Evolutionary conservation across 495 filamentous ascomycete genomes (phyloP).

Genomic region (Pyronema omphalodes): DNA sequence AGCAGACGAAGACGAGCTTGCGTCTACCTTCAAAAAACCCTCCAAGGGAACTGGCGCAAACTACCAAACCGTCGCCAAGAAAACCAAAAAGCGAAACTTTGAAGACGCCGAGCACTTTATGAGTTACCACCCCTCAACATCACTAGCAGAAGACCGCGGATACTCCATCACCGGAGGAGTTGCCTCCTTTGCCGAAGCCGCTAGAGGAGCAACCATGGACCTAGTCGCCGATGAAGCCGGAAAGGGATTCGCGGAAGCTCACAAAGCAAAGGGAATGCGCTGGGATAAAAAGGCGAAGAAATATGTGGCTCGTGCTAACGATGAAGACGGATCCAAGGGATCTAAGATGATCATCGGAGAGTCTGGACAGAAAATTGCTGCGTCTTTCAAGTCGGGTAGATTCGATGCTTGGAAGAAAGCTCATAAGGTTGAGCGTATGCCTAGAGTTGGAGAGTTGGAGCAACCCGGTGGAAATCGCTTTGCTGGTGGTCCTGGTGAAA

Average conservation of each 20-base stretch:
- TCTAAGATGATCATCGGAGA: constrained; percentile 74
- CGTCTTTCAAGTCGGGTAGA: constrained; percentile 76
- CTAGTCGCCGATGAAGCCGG: constrained; percentile 67
- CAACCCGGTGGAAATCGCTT: constrained; percentile 18
- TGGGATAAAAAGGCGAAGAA: constrained; percentile 97
- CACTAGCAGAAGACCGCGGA: constrained; percentile 66
- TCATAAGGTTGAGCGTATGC: constrained; percentile 59
- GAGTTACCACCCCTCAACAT: constrained; percentile 69
- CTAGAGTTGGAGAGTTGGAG: constrained; percentile 67
- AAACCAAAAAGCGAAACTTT: constrained; percentile 33
- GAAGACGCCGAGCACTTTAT: constrained; percentile 85
- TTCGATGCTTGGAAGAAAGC: constrained; percentile 82
- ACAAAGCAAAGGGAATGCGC: constrained; percentile 47
- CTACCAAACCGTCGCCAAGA: constrained; percentile 15
- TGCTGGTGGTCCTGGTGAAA: constrained; percentile 23
- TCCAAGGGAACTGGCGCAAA: constrained; percentile 6
- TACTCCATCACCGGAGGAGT: constrained; percentile 56
- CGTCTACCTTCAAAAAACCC: constrained; percentile 48
- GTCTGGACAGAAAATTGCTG: constrained; percentile 85
- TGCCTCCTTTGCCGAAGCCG: constrained; percentile 54
- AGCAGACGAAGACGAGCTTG: constrained; percentile 57
- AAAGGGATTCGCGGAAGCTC: constrained; percentile 52
- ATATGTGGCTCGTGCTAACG: constrained; percentile 76
- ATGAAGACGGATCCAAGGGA: constrained; percentile 81
- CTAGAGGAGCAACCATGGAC: constrained; percentile 72